phyloP scores from a whole-genome alignment of 306 rosid genomes.

The Citrullus amarus region DNA sequence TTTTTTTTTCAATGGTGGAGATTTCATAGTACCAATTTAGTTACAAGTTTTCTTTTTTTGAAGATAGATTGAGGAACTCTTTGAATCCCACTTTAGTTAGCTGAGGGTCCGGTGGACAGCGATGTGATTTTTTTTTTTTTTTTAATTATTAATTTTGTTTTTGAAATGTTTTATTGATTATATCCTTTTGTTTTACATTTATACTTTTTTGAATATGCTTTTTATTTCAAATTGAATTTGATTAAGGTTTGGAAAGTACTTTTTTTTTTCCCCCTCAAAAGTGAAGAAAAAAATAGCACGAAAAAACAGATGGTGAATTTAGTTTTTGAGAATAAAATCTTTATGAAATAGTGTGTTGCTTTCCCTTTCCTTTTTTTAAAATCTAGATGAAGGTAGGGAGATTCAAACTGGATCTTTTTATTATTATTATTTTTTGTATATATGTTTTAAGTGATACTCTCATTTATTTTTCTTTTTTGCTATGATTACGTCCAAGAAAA shows the following conservation, averaged over 20 bases:
- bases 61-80: background rate
- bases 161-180: background rate
- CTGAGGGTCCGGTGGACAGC: background rate
- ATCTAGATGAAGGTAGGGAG: no score
- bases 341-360: background rate
- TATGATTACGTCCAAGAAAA: no score
- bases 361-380: background rate
- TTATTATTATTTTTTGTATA: no score
- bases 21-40: background rate
- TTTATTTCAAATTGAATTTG: background rate
- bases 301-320: background rate
- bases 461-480: no score
- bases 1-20: background rate
- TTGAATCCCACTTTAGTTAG: background rate
- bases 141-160: background rate
- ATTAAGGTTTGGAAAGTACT: background rate
- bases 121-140: background rate
- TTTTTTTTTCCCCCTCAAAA: background rate
- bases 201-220: background rate
- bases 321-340: background rate
- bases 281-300: background rate
- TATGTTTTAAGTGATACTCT: no score
- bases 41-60: background rate
- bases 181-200: background rate
- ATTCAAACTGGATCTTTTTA: no score